Evolutionary conservation across 148 eudicot species (phyloP).

Genomic region (Salicornia ramosissima): DNA sequence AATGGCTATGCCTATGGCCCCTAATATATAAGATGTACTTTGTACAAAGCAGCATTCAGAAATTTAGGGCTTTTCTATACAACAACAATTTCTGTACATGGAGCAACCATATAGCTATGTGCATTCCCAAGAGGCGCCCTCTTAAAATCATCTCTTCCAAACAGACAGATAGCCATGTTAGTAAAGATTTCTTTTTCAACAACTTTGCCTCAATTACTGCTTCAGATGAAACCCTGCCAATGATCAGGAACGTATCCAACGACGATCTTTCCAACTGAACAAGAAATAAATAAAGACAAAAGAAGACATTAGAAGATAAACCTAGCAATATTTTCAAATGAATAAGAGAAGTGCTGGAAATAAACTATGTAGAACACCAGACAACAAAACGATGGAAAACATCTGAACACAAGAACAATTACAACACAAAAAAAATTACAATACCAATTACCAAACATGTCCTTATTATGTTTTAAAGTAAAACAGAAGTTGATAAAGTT

Average conservation of each 20-base stretch:
- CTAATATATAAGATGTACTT: background rate
- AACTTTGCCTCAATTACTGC: slow-evolving; percentile 67
- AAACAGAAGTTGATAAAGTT: too few relatives aligned
- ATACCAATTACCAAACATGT: too few relatives aligned
- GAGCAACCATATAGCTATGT: slow-evolving; percentile 62
- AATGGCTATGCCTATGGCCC: background rate
- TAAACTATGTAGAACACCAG: too few relatives aligned
- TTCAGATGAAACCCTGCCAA: slow-evolving; percentile 89
- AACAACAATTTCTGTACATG: slow-evolving; percentile 34
- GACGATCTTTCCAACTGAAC: slow-evolving; percentile 72
- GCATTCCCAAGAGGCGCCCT: slow-evolving; percentile 67
- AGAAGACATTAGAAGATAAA: background rate
- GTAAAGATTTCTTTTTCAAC: slow-evolving; percentile 41
- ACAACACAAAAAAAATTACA: too few relatives aligned
- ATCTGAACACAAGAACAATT: too few relatives aligned
- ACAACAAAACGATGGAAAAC: too few relatives aligned
- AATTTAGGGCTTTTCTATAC: slow-evolving; percentile 27
- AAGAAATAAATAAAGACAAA: too few relatives aligned
- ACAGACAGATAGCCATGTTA: slow-evolving; percentile 53
- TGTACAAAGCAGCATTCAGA: slow-evolving; percentile 7
- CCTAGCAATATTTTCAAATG: background rate
- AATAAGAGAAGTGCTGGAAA: too few relatives aligned
- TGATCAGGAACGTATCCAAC: slow-evolving; percentile 72
- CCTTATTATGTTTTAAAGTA: too few relatives aligned
- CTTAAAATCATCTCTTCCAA: slow-evolving; percentile 50